Conservation (phyloP, 352 stramenopile genomes). For the Sclerospora graminicola region DNA sequence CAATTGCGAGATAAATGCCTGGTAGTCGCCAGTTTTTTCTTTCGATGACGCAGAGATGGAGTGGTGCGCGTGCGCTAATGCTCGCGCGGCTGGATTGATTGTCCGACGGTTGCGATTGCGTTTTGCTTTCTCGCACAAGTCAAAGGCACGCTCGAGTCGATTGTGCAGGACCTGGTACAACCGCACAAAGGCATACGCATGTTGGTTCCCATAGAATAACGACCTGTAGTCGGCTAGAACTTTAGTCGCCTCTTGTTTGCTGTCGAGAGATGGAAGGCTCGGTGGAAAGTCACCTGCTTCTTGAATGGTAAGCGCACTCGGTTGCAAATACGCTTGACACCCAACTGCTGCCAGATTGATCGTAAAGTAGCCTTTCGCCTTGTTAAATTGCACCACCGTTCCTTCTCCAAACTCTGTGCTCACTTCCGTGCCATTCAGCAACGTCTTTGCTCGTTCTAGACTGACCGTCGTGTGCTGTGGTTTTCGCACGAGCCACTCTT, state of each 20-base stretch:
- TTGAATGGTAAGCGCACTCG: constrained; percentile 62
- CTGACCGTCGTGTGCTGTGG: constrained; percentile 56
- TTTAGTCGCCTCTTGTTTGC: constrained; percentile 38
- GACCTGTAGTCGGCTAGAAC: constrained; percentile 30
- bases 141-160: constrained; percentile 66
- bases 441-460: constrained; percentile 48
- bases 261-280: constrained; percentile 50
- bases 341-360: constrained; percentile 53
- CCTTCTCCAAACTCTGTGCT: constrained; percentile 75
- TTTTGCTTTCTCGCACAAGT: constrained; percentile 82
- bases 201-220: constrained; percentile 72
- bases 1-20: constrained; percentile 78
- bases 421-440: constrained; percentile 62
- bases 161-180: constrained; percentile 86
- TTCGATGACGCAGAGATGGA: constrained; percentile 31
- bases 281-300: constrained; percentile 67
- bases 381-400: constrained; percentile 70
- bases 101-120: constrained; percentile 78
- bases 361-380: constrained; percentile 42
- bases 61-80: constrained; percentile 63
- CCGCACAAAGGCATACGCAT: constrained; percentile 83
- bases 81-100: constrained; percentile 75
- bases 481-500: constrained; percentile 76
- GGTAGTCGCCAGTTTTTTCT: constrained; percentile 81
- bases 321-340: constrained; percentile 64